Evolutionary conservation across 768 basidiomycete genomes (phyloP).

Genomic region (Suillus placidus): DNA sequence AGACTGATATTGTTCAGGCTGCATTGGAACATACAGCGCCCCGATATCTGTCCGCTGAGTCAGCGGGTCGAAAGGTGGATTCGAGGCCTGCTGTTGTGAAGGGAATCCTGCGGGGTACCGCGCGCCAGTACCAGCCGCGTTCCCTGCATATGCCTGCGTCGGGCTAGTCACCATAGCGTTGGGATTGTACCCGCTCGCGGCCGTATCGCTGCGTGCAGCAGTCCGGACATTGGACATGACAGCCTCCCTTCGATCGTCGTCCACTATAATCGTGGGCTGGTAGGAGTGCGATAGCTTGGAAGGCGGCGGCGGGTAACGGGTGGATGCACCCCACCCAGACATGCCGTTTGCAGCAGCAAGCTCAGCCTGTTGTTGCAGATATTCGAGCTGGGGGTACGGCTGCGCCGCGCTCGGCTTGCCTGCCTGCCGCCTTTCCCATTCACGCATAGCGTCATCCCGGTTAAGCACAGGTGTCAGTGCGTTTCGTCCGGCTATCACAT

Average conservation of each 20-base stretch:
- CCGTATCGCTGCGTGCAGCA: constrained; percentile 55
- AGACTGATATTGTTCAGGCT: constrained; percentile 74
- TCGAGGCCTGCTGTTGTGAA: constrained; percentile 42
- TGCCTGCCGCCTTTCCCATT: constrained; percentile 91
- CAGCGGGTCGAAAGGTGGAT: constrained; percentile 58
- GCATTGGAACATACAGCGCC: constrained; percentile 78
- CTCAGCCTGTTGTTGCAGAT: constrained; percentile 91
- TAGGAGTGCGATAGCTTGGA: constrained; percentile 37
- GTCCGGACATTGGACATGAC: constrained; percentile 79
- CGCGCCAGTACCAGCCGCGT: constrained; percentile 48
- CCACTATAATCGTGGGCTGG: constrained; percentile 55
- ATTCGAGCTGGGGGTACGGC: constrained; percentile 89
- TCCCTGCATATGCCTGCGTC: constrained; percentile 68
- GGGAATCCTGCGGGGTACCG: constrained; percentile 62
- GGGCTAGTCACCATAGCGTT: constrained; percentile 70
- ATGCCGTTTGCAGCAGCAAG: constrained; percentile 67
- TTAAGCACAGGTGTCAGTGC: constrained; percentile 93
- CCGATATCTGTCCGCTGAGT: constrained; percentile 67
- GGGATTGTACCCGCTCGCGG: constrained; percentile 45
- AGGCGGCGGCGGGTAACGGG: constrained; percentile 49
- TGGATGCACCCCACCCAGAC: constrained; percentile 50
- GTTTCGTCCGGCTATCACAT: constrained; percentile 74
- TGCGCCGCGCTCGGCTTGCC: constrained; percentile 72
- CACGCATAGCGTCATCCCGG: constrained; percentile 90
- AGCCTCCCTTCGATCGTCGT: constrained; percentile 75